Percentiles rank a stretch among this genome's conserved stretches.
phyloP scores from a whole-genome alignment of 2,329 filamentous ascomycete species.

The Xylaria polymorpha region DNA sequence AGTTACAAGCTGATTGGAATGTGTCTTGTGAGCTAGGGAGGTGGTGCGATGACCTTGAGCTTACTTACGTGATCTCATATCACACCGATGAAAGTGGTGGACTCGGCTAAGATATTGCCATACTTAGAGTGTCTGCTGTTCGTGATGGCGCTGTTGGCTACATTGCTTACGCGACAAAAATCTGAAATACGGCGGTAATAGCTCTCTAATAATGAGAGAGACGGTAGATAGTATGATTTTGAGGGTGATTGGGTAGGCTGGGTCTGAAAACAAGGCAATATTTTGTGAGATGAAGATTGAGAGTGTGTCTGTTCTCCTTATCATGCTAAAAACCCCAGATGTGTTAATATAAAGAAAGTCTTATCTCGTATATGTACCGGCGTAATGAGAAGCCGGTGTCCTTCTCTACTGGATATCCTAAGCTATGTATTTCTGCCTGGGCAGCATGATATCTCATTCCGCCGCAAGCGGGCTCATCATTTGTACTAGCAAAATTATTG shows the following conservation, averaged over 20 bases:
- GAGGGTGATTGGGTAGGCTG: not conserved
- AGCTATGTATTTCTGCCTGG: too few relatives aligned
- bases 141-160: not conserved
- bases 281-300: not conserved
- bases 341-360: too few relatives aligned
- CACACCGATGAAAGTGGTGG: not conserved
- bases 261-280: not conserved
- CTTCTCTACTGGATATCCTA: not conserved
- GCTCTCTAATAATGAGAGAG: too few relatives aligned
- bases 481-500: not conserved
- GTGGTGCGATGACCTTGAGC: not conserved
- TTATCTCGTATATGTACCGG: not conserved
- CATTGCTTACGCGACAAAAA: not conserved
- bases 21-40: not conserved
- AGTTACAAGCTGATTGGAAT: not conserved
- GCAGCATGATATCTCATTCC: not conserved
- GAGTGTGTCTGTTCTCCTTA: too few relatives aligned
- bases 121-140: not conserved
- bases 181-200: not conserved
- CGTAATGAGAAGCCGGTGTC: not conserved
- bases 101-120: not conserved
- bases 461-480: too few relatives aligned
- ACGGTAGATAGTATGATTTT: not conserved
- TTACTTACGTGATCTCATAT: not conserved
- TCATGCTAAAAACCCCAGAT: too few relatives aligned